Evolutionary conservation across 1,284 basidiomycete species (phyloP).

Genomic region (Psilocybe mexicana): DNA sequence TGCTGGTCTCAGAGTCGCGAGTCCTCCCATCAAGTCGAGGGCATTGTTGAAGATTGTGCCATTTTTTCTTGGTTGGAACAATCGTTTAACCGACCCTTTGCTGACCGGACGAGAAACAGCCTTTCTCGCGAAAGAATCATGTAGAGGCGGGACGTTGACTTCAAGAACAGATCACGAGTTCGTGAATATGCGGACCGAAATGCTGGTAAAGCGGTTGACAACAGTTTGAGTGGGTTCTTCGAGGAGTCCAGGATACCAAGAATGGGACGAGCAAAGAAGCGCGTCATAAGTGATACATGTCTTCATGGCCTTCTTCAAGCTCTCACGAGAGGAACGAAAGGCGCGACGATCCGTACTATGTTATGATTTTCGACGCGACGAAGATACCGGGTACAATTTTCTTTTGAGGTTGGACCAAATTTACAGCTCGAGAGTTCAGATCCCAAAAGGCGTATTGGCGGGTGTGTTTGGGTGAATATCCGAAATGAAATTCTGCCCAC

Average conservation of each 20-base stretch:
- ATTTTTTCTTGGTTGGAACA: too few species aligned
- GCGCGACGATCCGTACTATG: background rate
- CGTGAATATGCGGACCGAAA: background rate
- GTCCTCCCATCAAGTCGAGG: too few species aligned
- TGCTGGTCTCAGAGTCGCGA: too few species aligned
- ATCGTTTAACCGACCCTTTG: too few species aligned
- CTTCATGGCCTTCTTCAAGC: too few species aligned
- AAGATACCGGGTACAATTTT: background rate
- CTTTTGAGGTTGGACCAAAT: too few species aligned
- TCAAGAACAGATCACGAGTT: background rate
- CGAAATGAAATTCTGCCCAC: too few species aligned
- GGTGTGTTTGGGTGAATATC: too few species aligned
- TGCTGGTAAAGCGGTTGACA: background rate
- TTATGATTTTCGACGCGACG: background rate
- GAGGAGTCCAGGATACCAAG: constrained; percentile 1
- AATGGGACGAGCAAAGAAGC: background rate
- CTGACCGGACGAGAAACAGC: background rate
- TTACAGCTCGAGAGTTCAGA: too few species aligned
- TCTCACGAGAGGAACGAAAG: background rate
- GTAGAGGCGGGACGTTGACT: background rate
- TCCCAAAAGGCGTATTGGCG: too few species aligned
- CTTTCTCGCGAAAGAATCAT: background rate
- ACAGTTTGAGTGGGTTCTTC: background rate
- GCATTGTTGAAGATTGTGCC: too few species aligned
- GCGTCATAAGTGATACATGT: constrained; percentile 7